phyloP scores from a whole-genome alignment of 2,329 filamentous ascomycete genomes.

The Colletotrichum incanum region DNA sequence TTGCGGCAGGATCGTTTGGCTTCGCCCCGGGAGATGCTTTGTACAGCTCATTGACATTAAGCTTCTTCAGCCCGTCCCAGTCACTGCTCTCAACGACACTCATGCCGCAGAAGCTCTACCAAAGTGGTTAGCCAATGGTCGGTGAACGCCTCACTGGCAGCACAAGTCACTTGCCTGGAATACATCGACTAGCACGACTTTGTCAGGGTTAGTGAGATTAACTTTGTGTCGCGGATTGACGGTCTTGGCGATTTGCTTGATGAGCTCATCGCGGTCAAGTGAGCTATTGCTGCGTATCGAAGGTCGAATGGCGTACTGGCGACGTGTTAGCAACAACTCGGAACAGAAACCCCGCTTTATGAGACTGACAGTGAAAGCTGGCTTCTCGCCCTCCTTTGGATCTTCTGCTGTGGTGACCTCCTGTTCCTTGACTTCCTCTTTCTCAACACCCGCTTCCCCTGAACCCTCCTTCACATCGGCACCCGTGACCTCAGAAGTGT shows the following conservation, averaged over 20 bases:
- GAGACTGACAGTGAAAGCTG: constrained; percentile 60
- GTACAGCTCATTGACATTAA: constrained; percentile 84
- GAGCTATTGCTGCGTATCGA: constrained; percentile 81
- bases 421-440: constrained; percentile 17
- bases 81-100: constrained; percentile 80
- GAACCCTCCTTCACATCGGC: constrained; percentile 43
- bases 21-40: constrained; percentile 48
- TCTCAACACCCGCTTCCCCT: background rate
- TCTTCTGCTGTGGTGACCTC: constrained; percentile 33
- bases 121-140: constrained; percentile 18
- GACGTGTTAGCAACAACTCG: background rate
- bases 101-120: constrained; percentile 81
- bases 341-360: background rate
- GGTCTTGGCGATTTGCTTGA: constrained; percentile 78
- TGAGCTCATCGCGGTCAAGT: constrained; percentile 78
- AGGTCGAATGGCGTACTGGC: constrained; percentile 87
- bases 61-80: constrained; percentile 82
- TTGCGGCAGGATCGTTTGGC: background rate
- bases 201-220: constrained; percentile 82
- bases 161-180: constrained; percentile 75
- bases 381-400: constrained; percentile 37
- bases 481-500: constrained; percentile 33
- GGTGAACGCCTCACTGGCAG: background rate
- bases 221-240: constrained; percentile 81
- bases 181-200: constrained; percentile 84